Base-by-base conservation (phyloP, 306 rosid genomes). In the Gynostemma pentaphyllum region DNA sequence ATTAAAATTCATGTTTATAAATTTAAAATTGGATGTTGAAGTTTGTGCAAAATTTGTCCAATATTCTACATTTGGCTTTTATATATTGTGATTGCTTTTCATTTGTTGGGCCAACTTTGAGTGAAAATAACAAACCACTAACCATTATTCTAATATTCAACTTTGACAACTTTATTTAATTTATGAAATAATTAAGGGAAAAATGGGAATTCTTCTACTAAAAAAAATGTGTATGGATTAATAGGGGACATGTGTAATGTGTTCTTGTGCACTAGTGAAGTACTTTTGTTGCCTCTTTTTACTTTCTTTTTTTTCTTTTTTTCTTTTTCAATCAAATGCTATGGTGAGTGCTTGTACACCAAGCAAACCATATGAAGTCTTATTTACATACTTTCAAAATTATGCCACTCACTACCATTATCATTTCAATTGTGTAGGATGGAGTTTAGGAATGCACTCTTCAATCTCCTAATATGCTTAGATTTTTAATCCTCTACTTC, bases 241-340 rank as follows among this genome's bases (percentile, higher is more conserved):
- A 36, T 24, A 37, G 46, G 64, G 64, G 64, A 57, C 64, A 57
- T 57, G 64, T 57, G 64, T 36, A 45, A 57, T 57, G 64, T 57
- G 64, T 36, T 11, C 34, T 16, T 57, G 29, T 57, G 45, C 11
- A 36, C 21, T 1, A 57, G 46, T 36, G 64, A 18, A 57, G 46
- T 57, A 46, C 64, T 57, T 57, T 57, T 57, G 46, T 21, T 57
- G 64, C 19, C 46, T 57, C 45, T 40, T n/a, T n/a, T n/a, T n/a
- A n/a, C n/a, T n/a, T n/a, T 32, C 46, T 57, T 18, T 56, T 56
- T 10, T 12, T 49, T 48, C 2, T 23, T 9, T 36, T 12, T 47
- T 7, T 1, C 45, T 29, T 34, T 57, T n/a, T n/a, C n/a, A 11
- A 57, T 57, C 21, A 36, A 19, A 21, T 57, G 45, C 12, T 18